phyloP scores from a whole-genome alignment of 2,329 filamentous ascomycete genomes.

The Scedosporium minutisporum region DNA sequence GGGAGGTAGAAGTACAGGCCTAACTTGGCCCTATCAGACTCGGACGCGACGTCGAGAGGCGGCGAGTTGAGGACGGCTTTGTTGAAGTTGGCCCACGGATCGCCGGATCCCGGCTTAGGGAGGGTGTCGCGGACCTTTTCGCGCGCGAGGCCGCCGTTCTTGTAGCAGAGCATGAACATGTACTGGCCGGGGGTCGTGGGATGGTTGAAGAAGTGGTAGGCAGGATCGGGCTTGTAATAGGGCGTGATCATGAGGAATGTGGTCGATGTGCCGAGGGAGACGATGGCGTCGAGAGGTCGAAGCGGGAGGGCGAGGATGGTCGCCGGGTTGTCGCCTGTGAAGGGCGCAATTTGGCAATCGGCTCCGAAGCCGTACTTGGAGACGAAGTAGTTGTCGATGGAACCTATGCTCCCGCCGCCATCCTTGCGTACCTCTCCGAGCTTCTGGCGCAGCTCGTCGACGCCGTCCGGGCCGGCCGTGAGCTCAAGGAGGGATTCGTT shows the following conservation, averaged over 20 bases:
- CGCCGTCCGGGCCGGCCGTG: conserved; percentile 51
- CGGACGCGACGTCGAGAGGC: conserved; percentile 52
- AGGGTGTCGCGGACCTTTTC: conserved; percentile 81
- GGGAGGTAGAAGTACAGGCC: conserved; percentile 93
- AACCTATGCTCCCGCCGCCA: conserved; percentile 69
- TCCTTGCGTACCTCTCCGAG: conserved; percentile 73
- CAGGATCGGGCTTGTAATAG: conserved; percentile 78
- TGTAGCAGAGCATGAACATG: conserved; percentile 99
- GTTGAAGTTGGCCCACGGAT: conserved; percentile 77
- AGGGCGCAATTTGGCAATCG: conserved; percentile 70
- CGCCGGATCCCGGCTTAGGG: conserved; percentile 38
- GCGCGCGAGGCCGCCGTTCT: conserved; percentile 89
- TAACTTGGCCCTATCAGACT: conserved; percentile 59
- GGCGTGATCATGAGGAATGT: conserved; percentile 97
- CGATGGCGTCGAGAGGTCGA: conserved; percentile 81
- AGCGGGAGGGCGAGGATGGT: conserved; percentile 89
- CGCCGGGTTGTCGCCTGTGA: conserved; percentile 92
- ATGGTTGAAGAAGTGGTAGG: conserved; percentile 98
- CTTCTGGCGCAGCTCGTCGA: conserved; percentile 59
- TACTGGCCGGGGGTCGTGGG: conserved; percentile 82
- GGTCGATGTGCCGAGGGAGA: conserved; percentile 87
- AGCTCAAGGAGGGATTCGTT: conserved; percentile 66
- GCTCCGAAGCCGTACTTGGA: conserved; percentile 65
- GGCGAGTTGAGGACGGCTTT: conserved; percentile 56
- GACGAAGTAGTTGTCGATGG: conserved; percentile 70